phyloP scores from a whole-genome alignment of 768 basidiomycete species.

The Terana coerulea region DNA sequence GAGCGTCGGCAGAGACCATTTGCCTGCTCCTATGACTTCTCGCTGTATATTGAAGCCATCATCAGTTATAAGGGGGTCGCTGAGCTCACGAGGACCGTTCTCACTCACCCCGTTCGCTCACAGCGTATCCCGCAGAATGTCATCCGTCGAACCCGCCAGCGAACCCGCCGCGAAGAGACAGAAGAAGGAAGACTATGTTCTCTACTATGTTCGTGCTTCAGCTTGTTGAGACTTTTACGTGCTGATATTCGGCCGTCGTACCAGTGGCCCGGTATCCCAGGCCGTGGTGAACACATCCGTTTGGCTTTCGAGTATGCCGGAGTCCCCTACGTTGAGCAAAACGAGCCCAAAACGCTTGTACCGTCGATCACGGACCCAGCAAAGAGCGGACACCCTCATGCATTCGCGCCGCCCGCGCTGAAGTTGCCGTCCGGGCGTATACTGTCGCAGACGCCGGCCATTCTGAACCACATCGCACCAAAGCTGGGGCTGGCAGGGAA shows the following conservation, averaged over 20 bases:
- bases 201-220: slow-evolving; percentile 23
- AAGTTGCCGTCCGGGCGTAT: slow-evolving; percentile 26
- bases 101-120: background rate
- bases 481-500: slow-evolving; percentile 31
- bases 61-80: background rate
- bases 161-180: slow-evolving; percentile 18
- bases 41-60: background rate
- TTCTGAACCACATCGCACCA: slow-evolving; percentile 34
- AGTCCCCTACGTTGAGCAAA: slow-evolving; percentile 29
- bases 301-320: slow-evolving; percentile 36
- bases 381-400: slow-evolving; percentile 24
- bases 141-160: background rate
- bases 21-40: background rate
- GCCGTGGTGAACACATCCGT: slow-evolving; percentile 36
- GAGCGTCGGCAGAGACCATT: no score
- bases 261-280: slow-evolving; percentile 33
- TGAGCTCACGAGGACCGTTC: background rate
- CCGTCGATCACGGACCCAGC: slow-evolving; percentile 16
- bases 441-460: slow-evolving; percentile 34
- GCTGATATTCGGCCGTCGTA: background rate
- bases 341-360: slow-evolving; percentile 14
- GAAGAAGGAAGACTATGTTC: slow-evolving; percentile 18
- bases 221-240: no score
- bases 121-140: background rate
- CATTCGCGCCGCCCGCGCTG: slow-evolving; percentile 41